Conservation (phyloP, 768 basidiomycete genomes). For the Mycena vitilis region DNA sequence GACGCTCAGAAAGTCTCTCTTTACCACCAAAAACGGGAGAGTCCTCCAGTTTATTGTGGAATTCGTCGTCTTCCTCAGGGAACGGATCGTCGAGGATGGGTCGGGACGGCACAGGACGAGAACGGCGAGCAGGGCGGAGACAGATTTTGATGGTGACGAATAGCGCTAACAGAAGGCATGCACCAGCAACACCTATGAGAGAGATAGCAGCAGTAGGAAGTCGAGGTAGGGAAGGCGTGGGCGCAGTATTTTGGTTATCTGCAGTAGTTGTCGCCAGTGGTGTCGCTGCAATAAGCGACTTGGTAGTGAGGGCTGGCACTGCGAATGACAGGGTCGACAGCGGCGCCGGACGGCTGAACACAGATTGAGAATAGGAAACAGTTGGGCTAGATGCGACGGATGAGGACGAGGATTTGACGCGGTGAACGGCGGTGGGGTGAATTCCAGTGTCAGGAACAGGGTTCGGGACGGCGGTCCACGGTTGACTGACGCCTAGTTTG, state of each 20-base stretch:
- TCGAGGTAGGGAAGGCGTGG: conserved; percentile 43
- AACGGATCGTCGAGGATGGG: conserved; percentile 74
- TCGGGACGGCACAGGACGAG: conserved; percentile 78
- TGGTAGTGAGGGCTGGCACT: conserved; percentile 8
- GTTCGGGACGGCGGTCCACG: conserved; percentile 56
- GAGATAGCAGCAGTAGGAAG: conserved; percentile 63
- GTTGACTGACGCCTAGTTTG: conserved; percentile 36
- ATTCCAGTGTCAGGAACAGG: conserved; percentile 61
- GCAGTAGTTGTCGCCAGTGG: conserved; percentile 30
- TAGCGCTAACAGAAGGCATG: conserved; percentile 59
- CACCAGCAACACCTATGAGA: conserved; percentile 64
- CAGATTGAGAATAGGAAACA: conserved; percentile 21
- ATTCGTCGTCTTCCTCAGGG: conserved; percentile 55
- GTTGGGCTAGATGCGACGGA: conserved; percentile 36
- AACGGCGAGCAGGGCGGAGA: conserved; percentile 60
- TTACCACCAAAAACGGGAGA: conserved; percentile 86
- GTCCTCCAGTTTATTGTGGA: conserved; percentile 56
- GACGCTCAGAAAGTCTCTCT: conserved; percentile 58
- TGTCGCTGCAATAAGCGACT: conserved; percentile 10
- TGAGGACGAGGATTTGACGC: conserved; percentile 40
- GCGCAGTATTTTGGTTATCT: conserved; percentile 20
- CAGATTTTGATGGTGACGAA: conserved; percentile 61
- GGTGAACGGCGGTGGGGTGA: conserved; percentile 45
- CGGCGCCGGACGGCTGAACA: neutral
- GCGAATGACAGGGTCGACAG: conserved; percentile 5